Base-by-base conservation (phyloP, 1,139 yeast species). In the Suhomyces ambrosiae region DNA sequence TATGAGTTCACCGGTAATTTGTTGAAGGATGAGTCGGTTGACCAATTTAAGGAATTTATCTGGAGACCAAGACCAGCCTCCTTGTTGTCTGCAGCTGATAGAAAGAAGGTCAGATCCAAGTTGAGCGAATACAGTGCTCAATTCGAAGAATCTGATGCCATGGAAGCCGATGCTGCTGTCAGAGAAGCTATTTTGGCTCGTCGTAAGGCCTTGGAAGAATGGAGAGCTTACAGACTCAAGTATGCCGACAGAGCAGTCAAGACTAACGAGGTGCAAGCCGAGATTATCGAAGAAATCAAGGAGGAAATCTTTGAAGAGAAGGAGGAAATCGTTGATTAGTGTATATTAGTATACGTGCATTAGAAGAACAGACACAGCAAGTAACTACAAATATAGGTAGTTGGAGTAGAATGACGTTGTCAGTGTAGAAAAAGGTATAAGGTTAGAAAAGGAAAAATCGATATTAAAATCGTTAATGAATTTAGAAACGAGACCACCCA, bases 61-160 rank as follows among this genome's bases (percentile, higher is more conserved):
- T 94, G 99, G 99, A 86, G 99, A 74, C 97, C 98, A 52, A 83
- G 98, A 68, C 98, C 98, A 35, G 80, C 78, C 14, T 75, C 90
- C 4, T 67, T 82, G 47, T 79, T 94, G 58, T 71, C 82, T 44
- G 80, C 82, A 54, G 83, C 81, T 50, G 95, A 88, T 60, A 78
- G 79, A 72, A 87, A 88, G 84, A 84, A 84, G 75, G 89, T 92
- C 48, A 80, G 89, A 71, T 85, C 87, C 83, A 84, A 86, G 68
- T 72, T 92, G 71, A 82, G 85, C 61, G 92, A 86, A 63, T 88
- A 86, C 76, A 76, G 90, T 53, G 92, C 94, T 27, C 90, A 87
- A 65, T 94, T 90, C 68, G 97, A 92, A 53, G 96, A 90, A 68
- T 74, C 79, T 49, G 99, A 94, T 70, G 95, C 95, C 37, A 90